Evolutionary conservation across 176 grass and related monocot species (phyloP).

Genomic region (Eleusine coracana): DNA sequence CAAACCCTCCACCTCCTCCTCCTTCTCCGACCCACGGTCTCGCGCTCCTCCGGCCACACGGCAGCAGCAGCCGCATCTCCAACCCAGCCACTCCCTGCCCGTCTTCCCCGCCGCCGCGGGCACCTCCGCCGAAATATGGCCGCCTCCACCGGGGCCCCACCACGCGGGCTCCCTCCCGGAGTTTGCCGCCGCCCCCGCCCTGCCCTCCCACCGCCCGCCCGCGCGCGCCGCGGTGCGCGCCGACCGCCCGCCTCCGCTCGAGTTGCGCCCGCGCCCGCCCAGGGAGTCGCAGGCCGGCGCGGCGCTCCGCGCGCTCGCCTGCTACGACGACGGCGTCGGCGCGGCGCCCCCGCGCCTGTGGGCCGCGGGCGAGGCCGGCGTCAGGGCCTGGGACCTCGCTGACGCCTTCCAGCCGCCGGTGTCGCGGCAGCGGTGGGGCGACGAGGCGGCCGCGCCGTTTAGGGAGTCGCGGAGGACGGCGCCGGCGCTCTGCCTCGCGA

Average conservation of each 20-base stretch:
- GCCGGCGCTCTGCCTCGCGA: slow-evolving; percentile 49
- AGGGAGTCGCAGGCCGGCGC: slow-evolving; percentile 60
- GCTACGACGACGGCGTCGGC: slow-evolving; percentile 15
- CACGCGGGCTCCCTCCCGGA: slow-evolving; percentile 61
- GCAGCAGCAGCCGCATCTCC: slow-evolving; percentile 27
- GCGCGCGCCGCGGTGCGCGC: slow-evolving; percentile 36
- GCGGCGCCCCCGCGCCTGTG: slow-evolving; percentile 32
- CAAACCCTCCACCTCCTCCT: background rate
- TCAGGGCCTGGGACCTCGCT: slow-evolving; percentile 64
- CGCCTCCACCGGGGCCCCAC: slow-evolving; percentile 55
- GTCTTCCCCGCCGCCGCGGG: slow-evolving; percentile 19
- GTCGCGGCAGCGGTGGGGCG: slow-evolving; percentile 51
- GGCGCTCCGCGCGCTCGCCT: slow-evolving; percentile 57
- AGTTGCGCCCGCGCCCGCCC: slow-evolving; percentile 66
- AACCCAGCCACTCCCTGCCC: slow-evolving; percentile 38
- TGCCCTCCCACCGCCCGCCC: slow-evolving; percentile 41
- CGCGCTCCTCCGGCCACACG: background rate
- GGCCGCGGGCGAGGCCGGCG: slow-evolving; percentile 63
- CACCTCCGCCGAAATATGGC: slow-evolving; percentile 42
- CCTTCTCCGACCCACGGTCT: slow-evolving; percentile 25
- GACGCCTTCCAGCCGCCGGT: slow-evolving; percentile 44
- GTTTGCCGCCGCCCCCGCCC: slow-evolving; percentile 42
- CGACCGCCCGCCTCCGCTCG: slow-evolving; percentile 61
- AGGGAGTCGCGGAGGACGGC: slow-evolving; percentile 58
- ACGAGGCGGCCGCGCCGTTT: slow-evolving; percentile 62